Evolutionary conservation across 2,329 filamentous ascomycete genomes (phyloP), one percentile per base, ranked within the genome.

Genomic region (Epichloe festucae): DNA sequence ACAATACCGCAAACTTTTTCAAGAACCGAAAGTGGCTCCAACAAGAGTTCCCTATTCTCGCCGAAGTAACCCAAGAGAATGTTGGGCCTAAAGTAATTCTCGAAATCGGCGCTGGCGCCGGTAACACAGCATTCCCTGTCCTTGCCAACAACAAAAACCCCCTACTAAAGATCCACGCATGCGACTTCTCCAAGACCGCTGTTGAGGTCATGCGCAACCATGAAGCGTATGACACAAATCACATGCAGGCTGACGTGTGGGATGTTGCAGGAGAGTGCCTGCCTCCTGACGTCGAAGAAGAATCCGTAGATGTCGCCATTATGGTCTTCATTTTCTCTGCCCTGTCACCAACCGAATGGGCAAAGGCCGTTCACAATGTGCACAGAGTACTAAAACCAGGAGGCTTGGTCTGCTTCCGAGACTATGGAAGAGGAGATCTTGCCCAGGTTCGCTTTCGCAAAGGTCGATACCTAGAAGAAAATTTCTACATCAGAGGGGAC

Each of bases 291-390:
- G 71, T 98, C 15, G 73, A 73, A 48, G 84, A 89, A 60, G 82
- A 76, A n/a, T 87, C 81, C 53, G 89, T 96, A 54, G 91, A 98
- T 67, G 81, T 97, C 40, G 88, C 95, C 39, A 75, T 98, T 50
- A 82, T 98, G 77, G 89, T 98, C 54, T 98, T 98, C 72, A 91
- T 97, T 63, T 97, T 98, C 73, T 95, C 89, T 17, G 93, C 93
- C 2, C 73, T 98, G 46, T 83, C 85, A 36, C 93, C 93, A 0
- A 66, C 69, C 46, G 89, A 98, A 67, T 98, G 93, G 93, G 72
- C 76, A 47, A 79, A 82, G 63, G 89, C 89, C 12, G 81, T 97
- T 40, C 72, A 75, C 53, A 98, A 97, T 64, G 80, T 96, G 15
- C 79, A 85, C 67, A 79, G 79, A 49, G 74, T 95, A 38, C 76